Evolutionary conservation across 352 stramenopile genomes (phyloP), one percentile per base, ranked within the genome.

Genomic region (Globisporangium ultimum): DNA sequence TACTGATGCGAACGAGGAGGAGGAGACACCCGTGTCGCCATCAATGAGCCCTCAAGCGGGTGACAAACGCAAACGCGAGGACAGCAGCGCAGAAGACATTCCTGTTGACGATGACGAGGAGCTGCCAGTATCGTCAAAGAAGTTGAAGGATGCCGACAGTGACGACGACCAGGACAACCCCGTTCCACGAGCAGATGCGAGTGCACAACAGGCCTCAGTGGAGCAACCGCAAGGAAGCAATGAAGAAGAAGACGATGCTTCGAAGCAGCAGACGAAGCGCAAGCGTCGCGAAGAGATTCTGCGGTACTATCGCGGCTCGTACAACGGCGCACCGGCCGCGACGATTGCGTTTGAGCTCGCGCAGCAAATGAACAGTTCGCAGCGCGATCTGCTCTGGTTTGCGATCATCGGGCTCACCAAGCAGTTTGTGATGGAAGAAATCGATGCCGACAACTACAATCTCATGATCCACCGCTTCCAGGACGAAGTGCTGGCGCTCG

Each of bases 361-460:
- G 0, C 78, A 93, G 43, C 84, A 95, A 48, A 72, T 95, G 49
- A 96, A 96, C 57, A 87, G 74, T 34, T 78, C 80, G 13, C 86
- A 85, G 47, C 88, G 87, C 10, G 91, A 98, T 62, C 57, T 98
- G 53, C 72, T 99, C 12, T 99, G 97, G 97, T 92, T 98, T 46
- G 96, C 96, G n/a, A 98, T 98, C 64, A 84, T 99, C 8, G 97
- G 96, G 2, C 80, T 98, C 0, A 98, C 96, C 12, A 97, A 98
- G 71, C 93, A 98, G 48, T 98, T 98, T 50, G 66, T 98, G 28
- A 76, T 98, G 61, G 76, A 95, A 45, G 79, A 97, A 40, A 86
- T 99, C 36, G 93, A 98, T 67, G 67, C 89, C 1, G 84, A 93
- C 51, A 96, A 97, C 55, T 99, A 98, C 73, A 88, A 91, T 20